These are phyloP conservation scores for Talaromyces sp. DNA, from an alignment of 2,329 filamentous ascomycete genomes.

Conservation along the genomic window DNA sequence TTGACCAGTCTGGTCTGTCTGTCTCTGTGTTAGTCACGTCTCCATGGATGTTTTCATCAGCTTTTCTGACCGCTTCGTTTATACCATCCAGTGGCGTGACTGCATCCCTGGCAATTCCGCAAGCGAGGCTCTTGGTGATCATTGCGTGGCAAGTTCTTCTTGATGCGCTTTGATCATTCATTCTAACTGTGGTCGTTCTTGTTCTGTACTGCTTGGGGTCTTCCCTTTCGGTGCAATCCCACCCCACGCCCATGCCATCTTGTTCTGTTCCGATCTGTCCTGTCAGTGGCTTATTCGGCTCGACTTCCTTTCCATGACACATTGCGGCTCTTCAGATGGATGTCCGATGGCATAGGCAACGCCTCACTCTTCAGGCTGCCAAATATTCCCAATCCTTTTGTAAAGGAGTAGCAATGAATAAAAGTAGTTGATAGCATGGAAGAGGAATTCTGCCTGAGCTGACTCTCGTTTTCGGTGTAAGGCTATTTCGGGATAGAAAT, in stretches of 20 bases:
- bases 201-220: background rate
- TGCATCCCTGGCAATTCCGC: background rate
- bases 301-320: background rate
- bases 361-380: background rate
- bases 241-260: background rate
- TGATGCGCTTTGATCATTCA: background rate
- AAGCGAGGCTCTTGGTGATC: background rate
- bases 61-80: background rate
- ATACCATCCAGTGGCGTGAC: background rate
- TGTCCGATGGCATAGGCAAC: background rate
- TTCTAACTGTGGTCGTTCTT: background rate
- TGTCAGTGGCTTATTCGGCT: background rate
- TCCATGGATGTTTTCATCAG: background rate
- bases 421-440: background rate
- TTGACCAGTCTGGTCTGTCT: background rate
- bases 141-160: background rate
- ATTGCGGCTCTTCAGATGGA: background rate
- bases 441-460: background rate
- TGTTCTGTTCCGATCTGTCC: background rate
- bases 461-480: background rate
- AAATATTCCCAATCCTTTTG: background rate
- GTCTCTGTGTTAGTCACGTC: background rate
- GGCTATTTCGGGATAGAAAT: background rate
- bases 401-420: background rate
- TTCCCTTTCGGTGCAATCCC: background rate